These are phyloP conservation scores for Cladosporium sp. DNA, from an alignment of 2,329 filamentous ascomycete species.

Conservation along the genomic window DNA sequence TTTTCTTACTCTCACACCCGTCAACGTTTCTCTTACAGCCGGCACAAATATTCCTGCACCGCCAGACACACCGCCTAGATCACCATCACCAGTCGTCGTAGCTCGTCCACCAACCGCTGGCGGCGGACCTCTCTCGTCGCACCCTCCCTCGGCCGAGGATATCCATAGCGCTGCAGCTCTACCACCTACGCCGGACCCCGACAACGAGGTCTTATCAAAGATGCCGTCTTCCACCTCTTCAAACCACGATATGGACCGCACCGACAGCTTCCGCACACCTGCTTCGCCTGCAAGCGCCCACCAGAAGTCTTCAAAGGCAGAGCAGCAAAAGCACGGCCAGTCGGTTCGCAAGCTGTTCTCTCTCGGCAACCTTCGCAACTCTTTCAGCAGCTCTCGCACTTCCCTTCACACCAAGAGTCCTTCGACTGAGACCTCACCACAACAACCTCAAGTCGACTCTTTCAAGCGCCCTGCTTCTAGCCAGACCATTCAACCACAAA, in stretches of 20 bases:
- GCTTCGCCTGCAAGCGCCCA: constrained; percentile 19
- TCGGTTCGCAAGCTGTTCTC: constrained; percentile 28
- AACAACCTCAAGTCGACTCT: constrained; percentile 5
- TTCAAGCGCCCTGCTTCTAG: constrained; percentile 8
- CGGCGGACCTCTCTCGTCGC: constrained; percentile 32
- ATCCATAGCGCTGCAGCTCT: constrained; percentile 18
- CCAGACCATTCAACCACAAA: constrained; percentile 1
- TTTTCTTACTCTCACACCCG: constrained; percentile 20
- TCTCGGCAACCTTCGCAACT: constrained; percentile 30
- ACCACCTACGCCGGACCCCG: constrained; percentile 23
- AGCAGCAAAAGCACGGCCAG: constrained; percentile 10
- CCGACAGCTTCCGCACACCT: constrained; percentile 23
- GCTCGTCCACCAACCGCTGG: constrained; percentile 28
- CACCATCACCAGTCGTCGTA: constrained; percentile 11
- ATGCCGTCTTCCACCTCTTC: constrained; percentile 15
- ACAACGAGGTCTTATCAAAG: constrained; percentile 14
- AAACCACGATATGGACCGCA: constrained; percentile 16
- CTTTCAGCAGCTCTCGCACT: constrained; percentile 33
- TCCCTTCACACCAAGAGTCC: constrained; percentile 22
- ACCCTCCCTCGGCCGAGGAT: constrained; percentile 28
- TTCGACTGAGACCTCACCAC: constrained; percentile 11
- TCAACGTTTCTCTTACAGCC: constrained; percentile 23
- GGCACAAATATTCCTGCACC: constrained; percentile 26
- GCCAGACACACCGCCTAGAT: constrained; percentile 20
- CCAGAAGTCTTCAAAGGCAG: constrained; percentile 8